Percentiles rank a stretch among this genome's conserved stretches.
Conservation (phyloP, 1,284 basidiomycete genomes). For the Schizophyllum commune region DNA sequence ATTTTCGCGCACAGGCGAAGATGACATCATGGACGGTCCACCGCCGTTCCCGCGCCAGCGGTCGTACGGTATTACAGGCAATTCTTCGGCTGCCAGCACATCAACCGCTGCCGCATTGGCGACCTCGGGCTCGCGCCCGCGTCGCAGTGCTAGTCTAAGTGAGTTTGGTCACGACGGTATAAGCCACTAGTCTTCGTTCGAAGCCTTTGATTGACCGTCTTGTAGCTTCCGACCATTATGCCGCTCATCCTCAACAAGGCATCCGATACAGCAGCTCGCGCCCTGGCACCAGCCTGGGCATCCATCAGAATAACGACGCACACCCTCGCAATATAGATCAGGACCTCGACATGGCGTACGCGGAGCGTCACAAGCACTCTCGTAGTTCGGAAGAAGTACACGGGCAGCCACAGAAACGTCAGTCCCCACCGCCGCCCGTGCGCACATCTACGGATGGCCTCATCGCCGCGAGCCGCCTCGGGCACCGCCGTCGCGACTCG, state of each 20-base stretch:
- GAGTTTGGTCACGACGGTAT: background rate
- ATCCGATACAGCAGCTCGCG: background rate
- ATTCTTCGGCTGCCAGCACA: background rate
- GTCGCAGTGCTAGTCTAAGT: background rate
- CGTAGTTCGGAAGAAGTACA: conserved; percentile 24
- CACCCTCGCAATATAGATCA: background rate
- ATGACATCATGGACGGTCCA: background rate
- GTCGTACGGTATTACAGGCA: background rate
- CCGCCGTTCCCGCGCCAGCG: background rate
- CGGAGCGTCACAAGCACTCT: conserved; percentile 5
- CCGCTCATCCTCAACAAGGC: background rate
- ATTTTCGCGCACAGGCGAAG: background rate
- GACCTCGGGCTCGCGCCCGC: background rate
- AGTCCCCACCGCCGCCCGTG: conserved; percentile 50
- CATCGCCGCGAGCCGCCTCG: conserved; percentile 12
- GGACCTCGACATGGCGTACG: conserved; percentile 3
- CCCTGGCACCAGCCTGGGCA: background rate
- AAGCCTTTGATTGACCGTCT: background rate
- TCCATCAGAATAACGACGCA: background rate
- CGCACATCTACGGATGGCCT: conserved; percentile 22
- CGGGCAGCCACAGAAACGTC: conserved; percentile 25
- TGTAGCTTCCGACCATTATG: background rate
- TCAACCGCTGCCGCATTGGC: background rate
- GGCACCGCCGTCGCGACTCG: conserved; percentile 61
- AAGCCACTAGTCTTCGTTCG: background rate